A percentile compares a stretch with the other conserved stretches of the same genome.
Evolutionary conservation across 306 rosid genomes (phyloP).

Genomic region (Prunus mongolica): DNA sequence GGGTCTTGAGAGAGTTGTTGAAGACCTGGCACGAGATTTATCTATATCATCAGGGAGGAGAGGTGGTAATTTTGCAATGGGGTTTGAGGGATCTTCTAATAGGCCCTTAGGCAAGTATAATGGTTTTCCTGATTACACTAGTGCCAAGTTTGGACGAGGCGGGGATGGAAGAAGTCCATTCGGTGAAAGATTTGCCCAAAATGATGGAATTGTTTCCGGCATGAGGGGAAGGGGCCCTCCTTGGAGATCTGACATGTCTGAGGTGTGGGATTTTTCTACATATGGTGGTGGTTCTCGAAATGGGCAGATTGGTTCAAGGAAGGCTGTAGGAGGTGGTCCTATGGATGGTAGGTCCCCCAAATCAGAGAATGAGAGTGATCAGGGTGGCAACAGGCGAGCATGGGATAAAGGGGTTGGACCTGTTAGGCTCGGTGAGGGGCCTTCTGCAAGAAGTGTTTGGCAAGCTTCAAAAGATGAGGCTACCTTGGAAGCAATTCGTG

Average conservation of each 20-base stretch:
- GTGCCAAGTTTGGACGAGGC: constrained; percentile 72
- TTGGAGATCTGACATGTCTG: constrained; percentile 80
- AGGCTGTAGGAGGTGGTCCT: constrained; percentile 60
- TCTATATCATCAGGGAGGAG: constrained; percentile 83
- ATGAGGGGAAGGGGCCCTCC: constrained; percentile 80
- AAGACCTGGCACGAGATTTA: constrained; percentile 91
- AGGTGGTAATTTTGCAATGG: constrained; percentile 59
- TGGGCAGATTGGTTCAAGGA: constrained; percentile 74
- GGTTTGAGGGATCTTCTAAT: constrained; percentile 75
- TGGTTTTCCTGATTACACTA: constrained; percentile 69
- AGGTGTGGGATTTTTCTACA: constrained; percentile 72
- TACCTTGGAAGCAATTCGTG: constrained; percentile 91
- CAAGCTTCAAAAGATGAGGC: constrained; percentile 99
- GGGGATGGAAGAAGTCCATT: constrained; percentile 66
- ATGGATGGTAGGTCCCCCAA: constrained; percentile 80
- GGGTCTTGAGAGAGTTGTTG: constrained; percentile 96
- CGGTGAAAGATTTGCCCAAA: constrained; percentile 73
- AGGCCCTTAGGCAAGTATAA: constrained; percentile 75
- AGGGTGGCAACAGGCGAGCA: constrained; percentile 74
- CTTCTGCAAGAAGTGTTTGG: constrained; percentile 99
- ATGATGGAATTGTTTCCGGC: constrained; percentile 66
- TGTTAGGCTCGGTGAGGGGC: constrained; percentile 86
- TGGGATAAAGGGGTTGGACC: constrained; percentile 88
- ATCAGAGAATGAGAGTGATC: constrained; percentile 73
- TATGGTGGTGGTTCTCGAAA: constrained; percentile 69